Conservation (phyloP, 116 monocot species). For the Trichopus zeylanicus region DNA sequence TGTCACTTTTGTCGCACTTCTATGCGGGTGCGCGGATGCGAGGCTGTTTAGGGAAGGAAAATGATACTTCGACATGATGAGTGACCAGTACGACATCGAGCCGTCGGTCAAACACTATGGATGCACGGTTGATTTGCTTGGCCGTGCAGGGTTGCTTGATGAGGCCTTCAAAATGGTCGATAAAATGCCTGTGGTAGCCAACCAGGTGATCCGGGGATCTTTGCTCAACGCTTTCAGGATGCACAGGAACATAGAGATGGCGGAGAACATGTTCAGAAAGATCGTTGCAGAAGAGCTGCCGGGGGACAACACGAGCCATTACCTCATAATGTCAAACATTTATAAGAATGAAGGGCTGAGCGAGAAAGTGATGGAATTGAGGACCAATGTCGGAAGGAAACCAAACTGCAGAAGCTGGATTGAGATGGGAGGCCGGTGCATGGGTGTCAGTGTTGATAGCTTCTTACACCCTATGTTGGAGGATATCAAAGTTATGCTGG, state of each 20-base stretch:
- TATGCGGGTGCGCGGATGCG: conserved; percentile 9
- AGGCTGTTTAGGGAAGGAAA: conserved; percentile 16
- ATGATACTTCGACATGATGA: conserved; percentile 19
- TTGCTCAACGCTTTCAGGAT: conserved; percentile 30
- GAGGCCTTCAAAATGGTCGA: conserved; percentile 29
- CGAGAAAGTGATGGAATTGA: conserved; percentile 12
- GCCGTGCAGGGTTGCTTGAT: conserved; percentile 28
- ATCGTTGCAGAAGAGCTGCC: conserved; percentile 13
- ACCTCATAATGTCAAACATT: conserved; percentile 26
- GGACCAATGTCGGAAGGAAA: conserved; percentile 19
- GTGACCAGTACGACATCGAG: conserved; percentile 13
- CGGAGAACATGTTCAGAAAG: conserved; percentile 12
- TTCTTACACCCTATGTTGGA: not conserved
- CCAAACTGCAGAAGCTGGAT: conserved; percentile 31
- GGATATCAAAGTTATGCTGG: conserved; percentile 7
- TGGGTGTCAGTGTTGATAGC: conserved; percentile 19
- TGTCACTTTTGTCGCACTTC: conserved; percentile 17
- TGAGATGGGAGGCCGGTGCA: conserved; percentile 14
- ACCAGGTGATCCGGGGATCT: conserved; percentile 33
- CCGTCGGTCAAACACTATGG: conserved; percentile 26
- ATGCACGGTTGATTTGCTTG: conserved; percentile 43
- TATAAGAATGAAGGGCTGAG: conserved; percentile 16
- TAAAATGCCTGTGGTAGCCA: conserved; percentile 24
- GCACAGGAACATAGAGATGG: conserved; percentile 19
- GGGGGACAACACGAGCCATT: conserved; percentile 19